These are phyloP conservation scores for Leptographium wingfieldii DNA, from an alignment of 2,329 filamentous ascomycete species.

Conservation along the genomic window DNA sequence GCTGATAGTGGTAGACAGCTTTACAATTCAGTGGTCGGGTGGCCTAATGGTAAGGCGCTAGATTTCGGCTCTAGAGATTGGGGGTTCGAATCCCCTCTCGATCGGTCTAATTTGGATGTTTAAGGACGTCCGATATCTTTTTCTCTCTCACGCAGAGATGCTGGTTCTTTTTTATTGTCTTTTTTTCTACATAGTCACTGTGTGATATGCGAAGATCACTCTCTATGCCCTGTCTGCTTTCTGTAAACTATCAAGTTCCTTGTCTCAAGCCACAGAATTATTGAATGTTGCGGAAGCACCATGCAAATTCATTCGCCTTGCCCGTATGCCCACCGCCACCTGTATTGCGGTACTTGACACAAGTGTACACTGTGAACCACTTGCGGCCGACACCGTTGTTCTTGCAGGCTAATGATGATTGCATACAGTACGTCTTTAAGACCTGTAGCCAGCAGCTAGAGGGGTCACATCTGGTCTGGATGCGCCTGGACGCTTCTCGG, in stretches of 20 bases:
- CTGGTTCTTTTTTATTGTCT: slow-evolving; percentile 1
- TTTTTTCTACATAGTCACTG: not conserved
- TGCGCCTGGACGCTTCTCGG: not conserved
- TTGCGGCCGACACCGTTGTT: too few relatives aligned
- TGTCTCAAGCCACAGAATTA: too few relatives aligned
- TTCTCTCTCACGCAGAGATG: not conserved
- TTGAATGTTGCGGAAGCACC: too few relatives aligned
- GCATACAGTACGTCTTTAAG: not conserved
- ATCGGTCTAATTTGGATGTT: slow-evolving; percentile 5
- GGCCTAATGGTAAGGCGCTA: slow-evolving; percentile 17
- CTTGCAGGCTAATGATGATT: too few relatives aligned
- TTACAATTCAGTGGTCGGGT: slow-evolving; percentile 11
- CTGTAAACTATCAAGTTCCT: too few relatives aligned
- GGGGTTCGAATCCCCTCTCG: slow-evolving; percentile 16
- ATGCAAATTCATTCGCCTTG: too few relatives aligned
- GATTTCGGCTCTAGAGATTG: slow-evolving; percentile 16
- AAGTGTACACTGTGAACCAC: too few relatives aligned
- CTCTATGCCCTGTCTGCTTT: too few relatives aligned
- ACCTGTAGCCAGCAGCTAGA: not conserved
- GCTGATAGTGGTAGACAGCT: not conserved
- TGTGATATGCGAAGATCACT: too few relatives aligned
- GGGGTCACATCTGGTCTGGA: not conserved
- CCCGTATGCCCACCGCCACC: too few relatives aligned
- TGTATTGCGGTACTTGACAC: not conserved
- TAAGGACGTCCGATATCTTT: not conserved